phyloP scores from a whole-genome alignment of 2,329 filamentous ascomycete genomes.

The Penicillium decumbens region DNA sequence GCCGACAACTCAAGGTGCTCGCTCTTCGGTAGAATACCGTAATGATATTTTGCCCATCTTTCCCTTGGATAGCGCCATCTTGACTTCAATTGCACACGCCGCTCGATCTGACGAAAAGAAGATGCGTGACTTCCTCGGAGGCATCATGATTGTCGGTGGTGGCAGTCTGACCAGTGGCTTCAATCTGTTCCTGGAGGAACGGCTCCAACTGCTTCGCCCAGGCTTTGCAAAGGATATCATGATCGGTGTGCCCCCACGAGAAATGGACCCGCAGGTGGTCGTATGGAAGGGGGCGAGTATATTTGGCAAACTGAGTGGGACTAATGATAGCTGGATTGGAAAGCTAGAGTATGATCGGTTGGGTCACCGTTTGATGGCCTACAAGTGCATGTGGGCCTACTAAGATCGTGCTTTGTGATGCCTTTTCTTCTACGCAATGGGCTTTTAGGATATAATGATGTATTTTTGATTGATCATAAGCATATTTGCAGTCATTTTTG shows the following conservation, averaged over 20 bases:
- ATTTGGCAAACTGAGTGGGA: constrained; percentile 77
- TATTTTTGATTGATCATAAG: background rate
- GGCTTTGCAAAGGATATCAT: constrained; percentile 63
- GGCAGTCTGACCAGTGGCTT: constrained; percentile 77
- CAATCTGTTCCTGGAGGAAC: constrained; percentile 75
- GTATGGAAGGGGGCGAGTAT: constrained; percentile 97
- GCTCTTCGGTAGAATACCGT: constrained; percentile 53
- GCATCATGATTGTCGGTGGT: constrained; percentile 86
- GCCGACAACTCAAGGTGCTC: constrained; percentile 35
- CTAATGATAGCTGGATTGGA: constrained; percentile 94
- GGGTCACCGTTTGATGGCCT: constrained; percentile 74
- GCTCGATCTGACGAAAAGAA: constrained; percentile 88
- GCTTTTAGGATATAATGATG: constrained; percentile 5
- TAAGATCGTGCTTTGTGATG: constrained; percentile 25
- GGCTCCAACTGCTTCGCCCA: constrained; percentile 62
- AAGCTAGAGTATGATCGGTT: constrained; percentile 82
- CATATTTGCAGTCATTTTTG: background rate
- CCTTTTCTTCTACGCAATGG: constrained; percentile 9
- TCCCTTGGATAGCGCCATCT: constrained; percentile 81
- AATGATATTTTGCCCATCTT: constrained; percentile 78
- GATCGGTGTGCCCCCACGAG: constrained; percentile 69
- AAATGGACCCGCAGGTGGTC: constrained; percentile 96
- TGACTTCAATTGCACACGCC: constrained; percentile 82
- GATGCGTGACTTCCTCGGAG: constrained; percentile 79
- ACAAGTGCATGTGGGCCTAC: constrained; percentile 67